Evolutionary conservation across 257 asterid genomes (phyloP).

Genomic region (Datura wrightii): DNA sequence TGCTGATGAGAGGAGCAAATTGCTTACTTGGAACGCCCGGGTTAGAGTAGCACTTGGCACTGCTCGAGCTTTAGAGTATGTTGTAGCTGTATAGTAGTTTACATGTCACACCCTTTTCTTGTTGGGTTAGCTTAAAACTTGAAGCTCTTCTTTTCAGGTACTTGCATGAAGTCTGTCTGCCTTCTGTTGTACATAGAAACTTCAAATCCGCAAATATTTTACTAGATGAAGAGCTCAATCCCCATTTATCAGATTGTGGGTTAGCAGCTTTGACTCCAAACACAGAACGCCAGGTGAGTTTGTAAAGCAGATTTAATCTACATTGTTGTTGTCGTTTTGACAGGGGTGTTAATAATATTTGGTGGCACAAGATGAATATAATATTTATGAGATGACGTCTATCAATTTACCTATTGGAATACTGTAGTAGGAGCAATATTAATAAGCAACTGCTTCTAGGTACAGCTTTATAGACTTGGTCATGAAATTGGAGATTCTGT

Average conservation of each 20-base stretch:
- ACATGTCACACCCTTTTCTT: slow-evolving; percentile 12
- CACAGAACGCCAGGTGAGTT: slow-evolving; percentile 87
- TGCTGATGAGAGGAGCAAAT: slow-evolving; percentile 82
- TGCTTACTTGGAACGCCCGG: slow-evolving; percentile 97
- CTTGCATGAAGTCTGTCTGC: slow-evolving; percentile 98
- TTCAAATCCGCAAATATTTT: slow-evolving; percentile 92
- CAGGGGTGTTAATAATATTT: neutral
- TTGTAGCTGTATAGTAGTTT: slow-evolving; percentile 30
- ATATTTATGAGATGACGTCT: neutral
- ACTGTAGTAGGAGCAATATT: slow-evolving; percentile 13
- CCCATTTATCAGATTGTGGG: slow-evolving; percentile 95
- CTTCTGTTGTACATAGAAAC: slow-evolving; percentile 93
- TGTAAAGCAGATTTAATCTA: slow-evolving; percentile 1
- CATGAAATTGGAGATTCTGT: slow-evolving; percentile 24
- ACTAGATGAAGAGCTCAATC: slow-evolving; percentile 90
- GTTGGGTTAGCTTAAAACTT: slow-evolving; percentile 29
- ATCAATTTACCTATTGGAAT: neutral
- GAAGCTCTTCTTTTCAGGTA: slow-evolving; percentile 60
- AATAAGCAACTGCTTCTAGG: neutral
- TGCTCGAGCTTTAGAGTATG: slow-evolving; percentile 98
- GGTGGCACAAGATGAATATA: neutral
- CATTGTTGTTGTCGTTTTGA: neutral
- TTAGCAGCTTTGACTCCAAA: slow-evolving; percentile 87
- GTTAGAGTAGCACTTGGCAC: slow-evolving; percentile 98
- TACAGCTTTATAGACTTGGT: neutral